A percentile compares a stretch with the other conserved stretches of the same genome.
Evolutionary conservation across 2,329 filamentous ascomycete genomes (phyloP).

Genomic region (Beauveria varroae): DNA sequence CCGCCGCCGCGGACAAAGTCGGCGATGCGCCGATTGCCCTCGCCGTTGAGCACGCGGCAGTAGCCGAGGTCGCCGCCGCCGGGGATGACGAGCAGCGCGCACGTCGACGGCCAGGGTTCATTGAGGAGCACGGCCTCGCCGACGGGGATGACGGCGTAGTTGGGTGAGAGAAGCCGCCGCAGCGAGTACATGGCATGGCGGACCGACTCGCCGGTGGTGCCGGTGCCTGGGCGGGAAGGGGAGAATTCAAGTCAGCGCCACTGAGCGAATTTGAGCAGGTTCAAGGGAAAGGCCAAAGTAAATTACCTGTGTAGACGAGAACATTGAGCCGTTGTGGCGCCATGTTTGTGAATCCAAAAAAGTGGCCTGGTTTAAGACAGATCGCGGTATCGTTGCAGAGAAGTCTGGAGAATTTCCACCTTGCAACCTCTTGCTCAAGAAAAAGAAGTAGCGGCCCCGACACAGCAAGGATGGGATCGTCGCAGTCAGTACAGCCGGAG

Average conservation of each 20-base stretch:
- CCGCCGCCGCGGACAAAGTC: constrained; percentile 84
- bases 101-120: constrained; percentile 84
- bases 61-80: constrained; percentile 93
- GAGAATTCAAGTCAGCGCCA: not conserved
- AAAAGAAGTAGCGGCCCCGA: not conserved
- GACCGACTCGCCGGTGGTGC: constrained; percentile 81
- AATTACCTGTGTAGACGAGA: constrained; percentile 78
- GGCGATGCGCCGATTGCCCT: constrained; percentile 75
- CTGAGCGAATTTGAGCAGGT: not conserved
- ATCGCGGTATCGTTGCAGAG: constrained; percentile 1
- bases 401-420: constrained; percentile 9
- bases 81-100: constrained; percentile 83
- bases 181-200: constrained; percentile 83
- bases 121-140: constrained; percentile 71
- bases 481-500: not conserved
- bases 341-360: constrained; percentile 37
- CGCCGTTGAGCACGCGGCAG: constrained; percentile 78
- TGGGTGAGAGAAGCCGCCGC: constrained; percentile 74
- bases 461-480: constrained; percentile 2
- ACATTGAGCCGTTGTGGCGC: constrained; percentile 72
- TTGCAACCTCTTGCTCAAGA: not conserved
- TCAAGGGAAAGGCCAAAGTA: not conserved
- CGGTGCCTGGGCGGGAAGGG: constrained; percentile 53
- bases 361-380: constrained; percentile 7
- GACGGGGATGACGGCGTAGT: constrained; percentile 88